phyloP scores from a whole-genome alignment of 1,139 yeast species.

The Blastobotrys persicus region DNA sequence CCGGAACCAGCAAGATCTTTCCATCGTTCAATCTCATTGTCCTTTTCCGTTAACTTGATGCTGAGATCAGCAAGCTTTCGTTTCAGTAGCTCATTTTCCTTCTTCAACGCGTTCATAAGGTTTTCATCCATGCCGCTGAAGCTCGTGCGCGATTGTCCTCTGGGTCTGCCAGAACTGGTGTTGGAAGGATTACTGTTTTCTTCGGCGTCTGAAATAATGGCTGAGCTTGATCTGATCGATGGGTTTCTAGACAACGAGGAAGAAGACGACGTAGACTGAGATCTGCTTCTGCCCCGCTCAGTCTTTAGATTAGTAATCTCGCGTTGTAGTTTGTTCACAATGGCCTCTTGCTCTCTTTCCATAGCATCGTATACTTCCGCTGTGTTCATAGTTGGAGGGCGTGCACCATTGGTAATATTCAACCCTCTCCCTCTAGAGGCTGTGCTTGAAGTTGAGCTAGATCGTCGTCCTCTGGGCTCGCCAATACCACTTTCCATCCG shows the following conservation, averaged over 20 bases:
- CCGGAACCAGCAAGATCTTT: slow-evolving; percentile 9
- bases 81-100: slow-evolving; percentile 36
- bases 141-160: slow-evolving; percentile 23
- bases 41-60: slow-evolving; percentile 33
- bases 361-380: slow-evolving; percentile 33
- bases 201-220: slow-evolving; percentile 29
- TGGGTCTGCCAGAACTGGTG: background rate
- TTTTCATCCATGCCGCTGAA: slow-evolving; percentile 19
- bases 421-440: slow-evolving; percentile 13
- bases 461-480: slow-evolving; percentile 16
- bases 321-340: slow-evolving; percentile 39
- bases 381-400: slow-evolving; percentile 13
- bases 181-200: slow-evolving; percentile 17
- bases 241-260: slow-evolving; percentile 33
- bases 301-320: slow-evolving; percentile 34
- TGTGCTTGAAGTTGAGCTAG: slow-evolving; percentile 17
- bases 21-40: slow-evolving; percentile 32
- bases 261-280: slow-evolving; percentile 33
- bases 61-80: slow-evolving; percentile 36
- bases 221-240: slow-evolving; percentile 30
- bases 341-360: slow-evolving; percentile 40
- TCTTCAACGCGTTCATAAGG: slow-evolving; percentile 21
- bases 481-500: background rate
- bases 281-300: slow-evolving; percentile 33
- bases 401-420: background rate